Base-by-base conservation (phyloP, 2,329 filamentous ascomycete genomes). In the Exophiala phaeomuriformis region DNA sequence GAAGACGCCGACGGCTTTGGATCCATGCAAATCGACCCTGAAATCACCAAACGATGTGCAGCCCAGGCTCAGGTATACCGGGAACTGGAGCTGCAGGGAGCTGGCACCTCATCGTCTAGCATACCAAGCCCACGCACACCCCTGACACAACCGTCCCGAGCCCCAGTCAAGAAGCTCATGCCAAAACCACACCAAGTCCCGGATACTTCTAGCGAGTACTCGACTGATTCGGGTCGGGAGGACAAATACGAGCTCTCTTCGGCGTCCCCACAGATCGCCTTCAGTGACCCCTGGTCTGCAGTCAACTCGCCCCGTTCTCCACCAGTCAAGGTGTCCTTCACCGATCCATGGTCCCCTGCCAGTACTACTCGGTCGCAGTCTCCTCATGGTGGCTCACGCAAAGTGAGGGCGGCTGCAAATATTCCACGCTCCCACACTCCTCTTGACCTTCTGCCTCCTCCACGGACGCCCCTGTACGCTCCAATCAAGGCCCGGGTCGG, bases 1-100 rank as follows among this genome's bases (percentile, higher is more conserved):
- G 82, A 83, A 1, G 75, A 79, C n/a, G 75, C 83, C 35, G 72
- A 79, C n/a, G 76, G 77, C 9, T 88, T 82, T 66, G 79, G 77
- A 7, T 77, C 77, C 44, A 87, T 88, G 84, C 70, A 78, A 27
- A 88, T 90, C 62, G 76, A 80, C 51, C 72, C 72, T 2, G 66
- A 69, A 0, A 76, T 85, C 41, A 75, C 87, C 12, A 64, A 67
- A 27, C 68, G 74, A 9, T 79, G 82, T 2, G 77, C 77, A 0
- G 53, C 66, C 10, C 62, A 64, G n/a, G 67, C 68, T 1, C 58
- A 57, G 12, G 53, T 57, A 37, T 71, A 69, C 49, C 66, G 68
- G 2, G 56, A 64, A 33, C 57, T 71, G 9, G 71, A 71, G 36
- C 35, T 33, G 19, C 39, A 49, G 33, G 33, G 41, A 28, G 40